Base-by-base conservation (phyloP, 176 grass and related monocot genomes). In the Triticum dicoccoides region DNA sequence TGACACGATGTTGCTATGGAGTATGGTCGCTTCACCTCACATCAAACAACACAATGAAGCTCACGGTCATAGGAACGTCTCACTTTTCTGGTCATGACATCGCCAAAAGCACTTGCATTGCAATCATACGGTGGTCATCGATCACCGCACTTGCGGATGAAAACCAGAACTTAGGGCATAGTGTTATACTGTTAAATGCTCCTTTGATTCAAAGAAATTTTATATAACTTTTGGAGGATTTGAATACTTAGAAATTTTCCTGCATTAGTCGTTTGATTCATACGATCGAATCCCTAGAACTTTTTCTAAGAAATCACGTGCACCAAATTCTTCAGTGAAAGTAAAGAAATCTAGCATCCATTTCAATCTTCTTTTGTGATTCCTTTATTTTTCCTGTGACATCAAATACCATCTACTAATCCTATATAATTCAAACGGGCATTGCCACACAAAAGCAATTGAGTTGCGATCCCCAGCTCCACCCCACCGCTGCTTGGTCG, bases 71-170 rank as follows among this genome's bases (percentile, higher is more conserved):
- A 8, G 20, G 30, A 68, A 80, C 51, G 61, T 38, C 37, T 29
- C 14, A 10, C 82, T 34, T 75, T 79, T 20, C n/a, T 45, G 71
- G 56, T 70, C 51, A 35, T 88, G 78, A 77, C 86, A 42, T 77
- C 9, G 49, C 70, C 62, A 77, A 75, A 37, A 65, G 65, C 39
- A 21, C 72, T 62, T 10, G 82, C 24, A 56, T 27, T 5, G 76
- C 25, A 80, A 85, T 85, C 82, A 85, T 76, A 9, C 12, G 0
- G 52, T 44, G 64, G 23, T 83, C 73, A 59, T 59, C 56, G 79
- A 86, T 86, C 65, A 78, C 39, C 39, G 41, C 29, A 61, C 24
- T 25, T 38, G 45, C 71, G 4, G 21, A 30, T 17, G 27, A 66
- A 66, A 66, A 32, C 64, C 6, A 18, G 6, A 17, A 68, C 65